phyloP scores from a whole-genome alignment of 2,329 filamentous ascomycete genomes.

The Leptographium galeiforme region DNA sequence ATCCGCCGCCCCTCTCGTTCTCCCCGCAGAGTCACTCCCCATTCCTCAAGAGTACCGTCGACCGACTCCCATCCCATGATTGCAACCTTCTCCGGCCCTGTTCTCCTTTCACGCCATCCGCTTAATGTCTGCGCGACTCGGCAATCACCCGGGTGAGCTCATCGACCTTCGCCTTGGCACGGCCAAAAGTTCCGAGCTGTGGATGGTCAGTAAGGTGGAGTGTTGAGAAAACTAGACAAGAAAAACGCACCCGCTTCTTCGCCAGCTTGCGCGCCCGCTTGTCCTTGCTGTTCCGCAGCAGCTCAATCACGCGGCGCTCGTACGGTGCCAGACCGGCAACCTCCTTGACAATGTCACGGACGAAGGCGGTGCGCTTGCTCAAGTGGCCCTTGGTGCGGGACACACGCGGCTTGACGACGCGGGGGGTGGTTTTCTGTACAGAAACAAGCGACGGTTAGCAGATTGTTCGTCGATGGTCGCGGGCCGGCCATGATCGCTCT shows the following conservation, averaged over 20 bases:
- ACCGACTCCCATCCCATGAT: neutral
- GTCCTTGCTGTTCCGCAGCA: slow-evolving; percentile 98
- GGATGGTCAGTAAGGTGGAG: too few species aligned
- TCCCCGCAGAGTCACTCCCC: neutral
- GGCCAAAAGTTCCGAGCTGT: slow-evolving; percentile 93
- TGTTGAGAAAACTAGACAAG: neutral
- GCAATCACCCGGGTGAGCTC: slow-evolving; percentile 97
- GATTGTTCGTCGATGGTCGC: neutral
- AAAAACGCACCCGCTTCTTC: slow-evolving; percentile 80
- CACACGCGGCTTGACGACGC: slow-evolving; percentile 65
- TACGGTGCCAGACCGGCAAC: slow-evolving; percentile 90
- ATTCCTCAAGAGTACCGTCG: neutral
- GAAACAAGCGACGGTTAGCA: slow-evolving; percentile 26
- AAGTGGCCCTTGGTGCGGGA: slow-evolving; percentile 87
- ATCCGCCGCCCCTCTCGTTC: slow-evolving; percentile 3
- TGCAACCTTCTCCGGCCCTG: neutral
- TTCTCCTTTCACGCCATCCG: neutral
- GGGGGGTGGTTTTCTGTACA: slow-evolving; percentile 64
- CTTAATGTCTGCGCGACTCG: slow-evolving; percentile 68
- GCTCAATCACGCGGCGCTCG: slow-evolving; percentile 97
- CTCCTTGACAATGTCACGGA: slow-evolving; percentile 95
- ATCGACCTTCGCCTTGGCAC: slow-evolving; percentile 99
- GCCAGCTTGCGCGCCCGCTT: slow-evolving; percentile 98
- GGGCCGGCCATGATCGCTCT: neutral
- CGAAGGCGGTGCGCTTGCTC: slow-evolving; percentile 94